Evolutionary conservation across 2,329 filamentous ascomycete genomes (phyloP).

Genomic region (Phaeosphaeriaceae sp.): DNA sequence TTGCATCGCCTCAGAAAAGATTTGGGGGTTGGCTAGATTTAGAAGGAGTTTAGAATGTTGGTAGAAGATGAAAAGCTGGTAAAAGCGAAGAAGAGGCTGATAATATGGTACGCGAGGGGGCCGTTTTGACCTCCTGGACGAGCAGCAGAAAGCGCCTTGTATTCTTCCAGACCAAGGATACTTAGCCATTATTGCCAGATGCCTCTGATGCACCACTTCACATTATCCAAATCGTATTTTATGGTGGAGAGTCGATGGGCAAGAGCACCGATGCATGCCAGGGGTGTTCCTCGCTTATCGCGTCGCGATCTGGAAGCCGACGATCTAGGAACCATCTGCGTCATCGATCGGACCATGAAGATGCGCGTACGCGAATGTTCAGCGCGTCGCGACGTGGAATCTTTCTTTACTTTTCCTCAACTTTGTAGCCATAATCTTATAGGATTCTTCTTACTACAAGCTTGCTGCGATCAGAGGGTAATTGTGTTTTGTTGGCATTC

Average conservation of each 20-base stretch:
- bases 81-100: no score
- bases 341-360: slow-evolving; percentile 34
- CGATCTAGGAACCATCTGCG: slow-evolving; percentile 34
- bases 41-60: no score
- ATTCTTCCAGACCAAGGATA: no score
- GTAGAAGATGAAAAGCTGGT: no score
- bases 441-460: not conserved
- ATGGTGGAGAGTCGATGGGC: not conserved
- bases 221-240: not conserved
- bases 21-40: no score
- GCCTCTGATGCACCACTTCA: no score
- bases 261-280: not conserved
- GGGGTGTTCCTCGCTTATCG: slow-evolving; percentile 30
- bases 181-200: no score
- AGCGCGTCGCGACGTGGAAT: slow-evolving; percentile 15
- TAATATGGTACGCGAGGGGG: no score
- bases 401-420: not conserved
- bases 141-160: no score
- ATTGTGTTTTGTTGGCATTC: not conserved
- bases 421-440: not conserved
- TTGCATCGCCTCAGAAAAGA: no score
- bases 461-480: no score
- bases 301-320: slow-evolving; percentile 25
- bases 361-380: slow-evolving; percentile 14
- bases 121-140: no score